Evolutionary conservation across 2,329 filamentous ascomycete genomes (phyloP), one percentile per base, ranked within the genome.

Genomic region (Mycosphaerella arachidis): DNA sequence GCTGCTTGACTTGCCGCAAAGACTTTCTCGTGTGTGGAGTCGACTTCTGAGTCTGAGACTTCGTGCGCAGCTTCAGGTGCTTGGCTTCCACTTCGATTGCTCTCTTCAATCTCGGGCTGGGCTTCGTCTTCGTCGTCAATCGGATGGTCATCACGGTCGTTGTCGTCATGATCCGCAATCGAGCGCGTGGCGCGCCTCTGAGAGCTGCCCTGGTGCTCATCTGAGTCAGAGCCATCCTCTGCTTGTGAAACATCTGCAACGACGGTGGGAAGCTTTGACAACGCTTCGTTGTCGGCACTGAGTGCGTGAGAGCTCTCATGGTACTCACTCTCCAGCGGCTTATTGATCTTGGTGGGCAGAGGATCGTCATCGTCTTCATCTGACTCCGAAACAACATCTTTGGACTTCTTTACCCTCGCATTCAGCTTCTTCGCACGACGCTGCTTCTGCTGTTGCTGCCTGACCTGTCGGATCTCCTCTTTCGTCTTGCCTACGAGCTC

Each of bases 401-500:
- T 56, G 24, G 54, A 56, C 43, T 31, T 43, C 31, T 40, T 24
- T 20, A 27, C 18, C 6, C 1, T 18, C 27, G 27, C 16, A 13
- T 52, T 52, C 5, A 37, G 30, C 24, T 45, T 30, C 29, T 45
- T 48, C 8, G 20, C 29, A 12, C 45, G 46, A 35, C 33, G 55
- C 18, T 13, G 29, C 55, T 56, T 20, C 48, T 63, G 63, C 12
- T 53, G 58, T 50, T 58, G 57, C 54, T 58, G 51, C 51, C 61
- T 65, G n/a, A 61, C 46, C 27, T 55, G n/a, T 2, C 57, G 30
- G 1, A 67, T 55, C 43, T 65, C 65, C 20, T 61, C 63, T 13
- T 59, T 62, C 10, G 58, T 54, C 52, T 61, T 62, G n/a, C 61
- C 65, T 10, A 67, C 58, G 1, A 65, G 51, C 24, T 63, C 61